A percentile compares a stretch with the other conserved stretches of the same genome.
These are phyloP conservation scores for Aspergillus spinulosporus DNA, from an alignment of 2,329 filamentous ascomycete species.

Conservation along the genomic window DNA sequence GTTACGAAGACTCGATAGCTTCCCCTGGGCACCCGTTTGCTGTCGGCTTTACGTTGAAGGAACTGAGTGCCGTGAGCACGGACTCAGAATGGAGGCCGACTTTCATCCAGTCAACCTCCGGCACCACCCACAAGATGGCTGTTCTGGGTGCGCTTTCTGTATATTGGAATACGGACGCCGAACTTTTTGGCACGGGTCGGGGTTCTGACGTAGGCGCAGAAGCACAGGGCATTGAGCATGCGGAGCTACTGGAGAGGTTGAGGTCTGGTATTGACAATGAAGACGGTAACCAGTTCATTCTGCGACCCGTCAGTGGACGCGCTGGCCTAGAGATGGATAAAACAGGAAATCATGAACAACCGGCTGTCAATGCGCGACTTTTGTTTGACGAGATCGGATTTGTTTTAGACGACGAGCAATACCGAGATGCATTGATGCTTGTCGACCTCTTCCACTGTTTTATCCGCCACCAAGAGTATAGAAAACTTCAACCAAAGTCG, in stretches of 20 bases:
- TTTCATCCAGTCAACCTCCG: slow-evolving; percentile 84
- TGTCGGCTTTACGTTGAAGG: slow-evolving; percentile 85
- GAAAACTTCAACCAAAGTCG: slow-evolving; percentile 82
- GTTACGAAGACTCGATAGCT: slow-evolving; percentile 96
- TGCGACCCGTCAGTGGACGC: slow-evolving; percentile 92
- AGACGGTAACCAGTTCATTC: slow-evolving; percentile 84
- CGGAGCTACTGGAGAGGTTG: slow-evolving; percentile 75
- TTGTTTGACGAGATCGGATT: slow-evolving; percentile 97
- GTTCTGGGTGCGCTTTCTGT: slow-evolving; percentile 85
- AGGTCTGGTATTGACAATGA: slow-evolving; percentile 75
- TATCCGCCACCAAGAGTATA: slow-evolving; percentile 95
- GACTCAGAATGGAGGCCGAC: slow-evolving; percentile 93
- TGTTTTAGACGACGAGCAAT: slow-evolving; percentile 96
- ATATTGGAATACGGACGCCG: slow-evolving; percentile 97
- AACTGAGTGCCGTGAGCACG: slow-evolving; percentile 96
- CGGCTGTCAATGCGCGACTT: slow-evolving; percentile 86
- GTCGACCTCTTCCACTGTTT: slow-evolving; percentile 99
- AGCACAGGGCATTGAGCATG: slow-evolving; percentile 64
- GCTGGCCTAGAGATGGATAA: slow-evolving; percentile 96
- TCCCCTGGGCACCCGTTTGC: slow-evolving; percentile 94
- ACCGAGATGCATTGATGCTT: slow-evolving; percentile 96
- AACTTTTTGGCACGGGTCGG: slow-evolving; percentile 77
- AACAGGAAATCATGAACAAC: slow-evolving; percentile 72
- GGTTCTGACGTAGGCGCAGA: slow-evolving; percentile 63
- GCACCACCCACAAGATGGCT: slow-evolving; percentile 88